These are phyloP conservation scores for Diaporthe citrichinensis DNA, from an alignment of 2,329 filamentous ascomycete species.

Conservation along the genomic window DNA sequence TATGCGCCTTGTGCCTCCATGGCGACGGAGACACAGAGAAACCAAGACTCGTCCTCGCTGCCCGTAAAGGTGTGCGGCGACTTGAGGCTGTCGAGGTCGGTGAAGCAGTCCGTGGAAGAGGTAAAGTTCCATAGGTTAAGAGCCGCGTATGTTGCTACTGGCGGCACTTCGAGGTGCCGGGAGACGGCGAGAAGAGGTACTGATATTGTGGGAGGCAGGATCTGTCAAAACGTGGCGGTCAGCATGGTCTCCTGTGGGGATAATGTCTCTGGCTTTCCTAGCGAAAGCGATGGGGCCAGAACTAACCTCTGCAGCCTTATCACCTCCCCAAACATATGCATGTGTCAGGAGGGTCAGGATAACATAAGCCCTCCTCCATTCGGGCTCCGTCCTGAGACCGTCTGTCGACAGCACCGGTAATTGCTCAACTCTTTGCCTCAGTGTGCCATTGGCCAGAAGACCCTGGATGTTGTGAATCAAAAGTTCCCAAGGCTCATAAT, in stretches of 20 bases:
- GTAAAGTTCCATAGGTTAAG: conserved; percentile 93
- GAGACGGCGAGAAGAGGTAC: conserved; percentile 83
- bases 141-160: conserved; percentile 91
- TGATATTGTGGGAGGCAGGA: conserved; percentile 81
- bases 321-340: conserved; percentile 90
- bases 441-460: conserved; percentile 73
- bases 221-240: conserved; percentile 52
- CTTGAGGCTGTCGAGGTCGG: conserved; percentile 77
- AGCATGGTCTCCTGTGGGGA: conserved; percentile 35
- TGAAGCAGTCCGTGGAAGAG: conserved; percentile 67
- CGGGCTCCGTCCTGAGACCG: conserved; percentile 72
- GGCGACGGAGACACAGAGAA: conserved; percentile 88
- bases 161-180: conserved; percentile 82
- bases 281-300: neutral
- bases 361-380: conserved; percentile 87
- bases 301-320: conserved; percentile 78
- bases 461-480: conserved; percentile 77
- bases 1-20: conserved; percentile 87
- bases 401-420: conserved; percentile 80
- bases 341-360: conserved; percentile 86
- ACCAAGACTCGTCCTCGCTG: conserved; percentile 93
- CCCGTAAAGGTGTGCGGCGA: conserved; percentile 89
- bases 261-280: neutral
- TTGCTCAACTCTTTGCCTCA: conserved; percentile 73
- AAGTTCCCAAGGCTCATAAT: conserved; percentile 86